phyloP scores from a whole-genome alignment of 352 stramenopile species.

The Globisporangium polare region DNA sequence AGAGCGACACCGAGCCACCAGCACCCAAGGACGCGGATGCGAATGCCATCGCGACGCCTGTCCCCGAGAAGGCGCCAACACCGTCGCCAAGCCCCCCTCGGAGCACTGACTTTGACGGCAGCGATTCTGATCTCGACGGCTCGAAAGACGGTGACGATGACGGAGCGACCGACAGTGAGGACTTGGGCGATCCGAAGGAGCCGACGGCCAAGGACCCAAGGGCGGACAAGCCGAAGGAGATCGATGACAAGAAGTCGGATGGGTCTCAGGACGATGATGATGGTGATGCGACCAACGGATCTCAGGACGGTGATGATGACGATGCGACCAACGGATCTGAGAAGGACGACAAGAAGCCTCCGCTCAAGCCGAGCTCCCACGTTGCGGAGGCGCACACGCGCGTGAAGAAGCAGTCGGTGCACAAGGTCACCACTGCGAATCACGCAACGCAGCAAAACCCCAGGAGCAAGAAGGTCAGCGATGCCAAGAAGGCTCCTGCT shows the following conservation, averaged over 20 bases:
- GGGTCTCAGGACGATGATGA: neutral
- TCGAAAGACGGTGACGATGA: neutral
- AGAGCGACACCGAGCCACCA: neutral
- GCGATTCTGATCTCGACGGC: neutral
- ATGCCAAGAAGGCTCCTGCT: neutral
- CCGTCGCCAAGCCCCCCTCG: neutral
- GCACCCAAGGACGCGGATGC: neutral
- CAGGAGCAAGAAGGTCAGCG: neutral
- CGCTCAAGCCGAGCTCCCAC: neutral
- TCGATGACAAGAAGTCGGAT: neutral
- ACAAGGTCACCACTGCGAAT: neutral
- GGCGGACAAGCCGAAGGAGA: neutral
- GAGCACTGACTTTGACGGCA: neutral
- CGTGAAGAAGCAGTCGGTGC: neutral
- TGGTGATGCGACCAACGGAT: neutral
- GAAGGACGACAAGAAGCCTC: neutral
- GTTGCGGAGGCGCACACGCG: neutral
- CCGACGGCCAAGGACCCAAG: neutral
- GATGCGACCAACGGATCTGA: neutral
- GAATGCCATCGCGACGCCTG: neutral
- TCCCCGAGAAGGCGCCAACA: neutral
- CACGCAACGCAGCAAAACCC: neutral
- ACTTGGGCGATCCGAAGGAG: neutral
- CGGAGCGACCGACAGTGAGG: constrained; percentile 1
- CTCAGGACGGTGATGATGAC: neutral